A percentile compares a stretch with the other conserved stretches of the same genome.
phyloP scores from a whole-genome alignment of 768 basidiomycete species.

The Tephrocybe sp. region DNA sequence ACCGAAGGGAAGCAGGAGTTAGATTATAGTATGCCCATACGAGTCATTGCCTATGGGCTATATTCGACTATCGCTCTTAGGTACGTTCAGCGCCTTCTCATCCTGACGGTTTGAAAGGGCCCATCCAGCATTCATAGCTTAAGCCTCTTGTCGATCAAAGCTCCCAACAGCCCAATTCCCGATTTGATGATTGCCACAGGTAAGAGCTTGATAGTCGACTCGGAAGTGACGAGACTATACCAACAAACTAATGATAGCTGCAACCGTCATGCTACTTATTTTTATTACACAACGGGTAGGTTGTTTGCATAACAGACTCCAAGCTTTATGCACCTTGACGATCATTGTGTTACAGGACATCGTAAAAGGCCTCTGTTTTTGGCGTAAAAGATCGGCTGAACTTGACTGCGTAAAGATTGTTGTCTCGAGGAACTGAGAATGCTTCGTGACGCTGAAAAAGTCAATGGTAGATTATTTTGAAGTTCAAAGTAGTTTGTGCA shows the following conservation, averaged over 20 bases:
- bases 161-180: slow-evolving; percentile 42
- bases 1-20: slow-evolving; percentile 23
- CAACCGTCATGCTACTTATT: slow-evolving; percentile 39
- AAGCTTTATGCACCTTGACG: no score
- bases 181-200: slow-evolving; percentile 46
- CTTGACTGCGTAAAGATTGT: neutral
- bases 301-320: neutral
- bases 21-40: slow-evolving; percentile 43
- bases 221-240: neutral
- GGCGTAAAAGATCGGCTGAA: slow-evolving; percentile 21
- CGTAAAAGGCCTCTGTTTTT: slow-evolving; percentile 31
- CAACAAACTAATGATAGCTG: slow-evolving; percentile 26
- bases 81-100: slow-evolving; percentile 18
- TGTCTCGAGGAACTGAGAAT: neutral
- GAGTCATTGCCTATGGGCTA: slow-evolving; percentile 42
- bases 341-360: slow-evolving; percentile 36
- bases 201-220: slow-evolving; percentile 20
- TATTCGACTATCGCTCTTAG: slow-evolving; percentile 41
- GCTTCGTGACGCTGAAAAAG: no score
- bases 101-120: neutral
- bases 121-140: slow-evolving; percentile 24
- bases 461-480: no score
- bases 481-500: no score
- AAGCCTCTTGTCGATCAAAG: slow-evolving; percentile 41
- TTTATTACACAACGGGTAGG: slow-evolving; percentile 44